A percentile compares a stretch with the other conserved stretches of the same genome.
phyloP scores from a whole-genome alignment of 2,329 filamentous ascomycete genomes.

The Curvularia verruculosa region DNA sequence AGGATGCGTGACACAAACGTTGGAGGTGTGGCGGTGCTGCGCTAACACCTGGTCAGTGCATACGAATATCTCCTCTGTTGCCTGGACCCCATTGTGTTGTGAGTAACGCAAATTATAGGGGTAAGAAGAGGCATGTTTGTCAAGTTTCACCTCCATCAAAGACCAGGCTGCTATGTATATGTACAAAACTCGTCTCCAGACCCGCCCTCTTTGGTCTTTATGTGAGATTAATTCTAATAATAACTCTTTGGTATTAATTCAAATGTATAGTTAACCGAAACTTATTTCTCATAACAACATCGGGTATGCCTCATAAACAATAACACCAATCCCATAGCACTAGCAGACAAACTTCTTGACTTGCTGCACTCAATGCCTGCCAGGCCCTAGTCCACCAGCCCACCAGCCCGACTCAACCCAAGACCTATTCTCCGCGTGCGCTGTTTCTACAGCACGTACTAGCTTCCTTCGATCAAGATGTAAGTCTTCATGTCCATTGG shows the following conservation, averaged over 20 bases:
- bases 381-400: constrained; percentile 40
- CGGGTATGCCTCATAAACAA: neutral
- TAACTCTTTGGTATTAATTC: neutral
- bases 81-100: neutral
- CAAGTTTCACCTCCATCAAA: neutral
- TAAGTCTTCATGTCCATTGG: constrained; percentile 49
- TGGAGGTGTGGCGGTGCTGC: neutral
- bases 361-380: neutral
- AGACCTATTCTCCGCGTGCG: constrained; percentile 35
- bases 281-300: neutral
- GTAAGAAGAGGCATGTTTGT: neutral
- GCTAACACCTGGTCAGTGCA: constrained; percentile 11
- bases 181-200: neutral
- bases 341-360: no score
- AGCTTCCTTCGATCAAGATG: constrained; percentile 47
- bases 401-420: constrained; percentile 48
- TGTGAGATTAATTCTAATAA: neutral
- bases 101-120: neutral
- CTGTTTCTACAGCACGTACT: constrained; percentile 35
- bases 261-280: neutral
- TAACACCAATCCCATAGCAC: neutral
- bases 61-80: neutral
- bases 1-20: constrained; percentile 5
- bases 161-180: neutral
- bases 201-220: neutral